phyloP scores from a whole-genome alignment of 75 land plant species.

The Pseudotsuga menziesii region DNA sequence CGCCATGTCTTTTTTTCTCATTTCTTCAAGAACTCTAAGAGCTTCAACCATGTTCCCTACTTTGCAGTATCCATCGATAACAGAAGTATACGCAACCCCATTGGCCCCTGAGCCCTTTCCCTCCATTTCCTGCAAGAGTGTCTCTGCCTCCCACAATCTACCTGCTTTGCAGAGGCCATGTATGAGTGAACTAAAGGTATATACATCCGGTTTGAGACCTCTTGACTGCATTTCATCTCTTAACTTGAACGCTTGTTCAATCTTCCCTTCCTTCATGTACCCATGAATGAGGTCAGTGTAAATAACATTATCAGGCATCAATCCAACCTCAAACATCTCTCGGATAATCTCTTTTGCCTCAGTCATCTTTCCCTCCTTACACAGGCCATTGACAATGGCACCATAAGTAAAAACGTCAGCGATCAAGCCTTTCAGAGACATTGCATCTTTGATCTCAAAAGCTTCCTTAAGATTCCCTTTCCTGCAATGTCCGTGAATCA shows the following conservation, averaged over 20 bases:
- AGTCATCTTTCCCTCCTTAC: constrained; percentile 18
- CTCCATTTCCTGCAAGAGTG: constrained; percentile 49
- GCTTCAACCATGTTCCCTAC: constrained; percentile 19
- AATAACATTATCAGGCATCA: constrained; percentile 18
- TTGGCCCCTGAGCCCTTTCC: constrained; percentile 31
- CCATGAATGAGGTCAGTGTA: constrained; percentile 50
- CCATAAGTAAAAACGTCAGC: constrained; percentile 40
- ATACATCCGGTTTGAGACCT: constrained; percentile 33
- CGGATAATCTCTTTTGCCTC: constrained; percentile 36
- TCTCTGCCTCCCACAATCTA: constrained; percentile 44
- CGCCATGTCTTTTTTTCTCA: constrained; percentile 25
- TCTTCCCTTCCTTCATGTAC: constrained; percentile 40
- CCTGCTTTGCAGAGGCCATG: constrained; percentile 39
- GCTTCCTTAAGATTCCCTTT: constrained; percentile 39
- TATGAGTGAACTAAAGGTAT: constrained; percentile 48
- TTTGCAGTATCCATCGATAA: constrained; percentile 37
- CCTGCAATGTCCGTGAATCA: constrained; percentile 46
- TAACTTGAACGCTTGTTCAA: constrained; percentile 39
- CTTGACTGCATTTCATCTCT: constrained; percentile 35
- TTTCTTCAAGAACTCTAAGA: constrained; percentile 30
- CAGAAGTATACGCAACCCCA: constrained; percentile 29
- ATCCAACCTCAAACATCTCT: constrained; percentile 31
- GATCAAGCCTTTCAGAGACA: constrained; percentile 37
- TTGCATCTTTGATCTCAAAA: constrained; percentile 23
- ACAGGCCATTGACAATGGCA: constrained; percentile 39